Base-by-base conservation (phyloP, 306 rosid genomes). In the Acacia acuminata region DNA sequence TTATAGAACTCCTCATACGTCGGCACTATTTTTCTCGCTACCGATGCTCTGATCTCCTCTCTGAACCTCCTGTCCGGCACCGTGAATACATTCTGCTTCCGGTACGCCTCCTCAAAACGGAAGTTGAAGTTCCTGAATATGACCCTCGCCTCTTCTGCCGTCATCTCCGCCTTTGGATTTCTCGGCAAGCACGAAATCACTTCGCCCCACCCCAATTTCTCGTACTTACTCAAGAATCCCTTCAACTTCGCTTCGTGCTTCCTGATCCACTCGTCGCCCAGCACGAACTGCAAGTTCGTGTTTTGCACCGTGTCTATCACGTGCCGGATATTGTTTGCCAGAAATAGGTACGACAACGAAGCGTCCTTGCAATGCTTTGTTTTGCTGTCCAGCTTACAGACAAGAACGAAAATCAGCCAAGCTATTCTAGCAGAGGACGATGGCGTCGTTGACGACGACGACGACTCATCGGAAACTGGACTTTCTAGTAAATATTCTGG, bases 371-470 rank as follows among this genome's bases (percentile, higher is more conserved):
- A 89, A 19, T 87, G 87, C 83, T 87, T 85, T 8, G 94, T 87
- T 76, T 85, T 90, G 19, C 78, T 70, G 79, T 94, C 94, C 27
- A 94, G 92, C 82, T 91, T 93, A 77, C 97, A 93, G 17, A 87
- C 77, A 22, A 94, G 94, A 63, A 88, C 89, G 19, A 89, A 84
- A 68, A 94, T 79, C 4, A 94, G 72, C 91, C 97, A 82, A 3
- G 88, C 88, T 48, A 92, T 27, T 2, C 87, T 79, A 47, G 34
- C 19, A 1, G 91, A 81, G 5, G 88, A 58, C 3, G 73, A 83
- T 14, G 88, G 22, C 22, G 32, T 43, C 2, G 64, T 58, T 34
- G 87, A 48, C 16, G 16, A 51, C 0, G 86, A 50, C 1, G 86
- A 51, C 0, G 77, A 42, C 4, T 84, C 70, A 2, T 82, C 82